Evolutionary conservation across 2,329 filamentous ascomycete genomes (phyloP).

Genomic region (Colletotrichum kahawae): DNA sequence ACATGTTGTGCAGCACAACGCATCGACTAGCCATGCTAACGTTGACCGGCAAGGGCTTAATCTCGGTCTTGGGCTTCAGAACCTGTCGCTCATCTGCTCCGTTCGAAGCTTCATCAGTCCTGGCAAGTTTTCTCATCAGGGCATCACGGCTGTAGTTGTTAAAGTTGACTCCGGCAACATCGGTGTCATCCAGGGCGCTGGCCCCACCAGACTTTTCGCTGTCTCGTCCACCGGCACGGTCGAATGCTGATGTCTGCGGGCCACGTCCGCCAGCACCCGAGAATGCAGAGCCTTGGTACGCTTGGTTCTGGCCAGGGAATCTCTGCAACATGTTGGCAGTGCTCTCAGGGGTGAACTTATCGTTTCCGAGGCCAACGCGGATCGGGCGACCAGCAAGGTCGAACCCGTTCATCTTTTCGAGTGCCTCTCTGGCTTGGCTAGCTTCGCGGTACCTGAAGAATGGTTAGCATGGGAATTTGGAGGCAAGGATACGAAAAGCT

Average conservation of each 20-base stretch:
- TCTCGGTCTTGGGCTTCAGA: constrained; percentile 79
- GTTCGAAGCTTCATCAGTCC: constrained; percentile 81
- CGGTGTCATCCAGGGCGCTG: constrained; percentile 94
- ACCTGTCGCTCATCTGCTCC: constrained; percentile 73
- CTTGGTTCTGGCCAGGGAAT: constrained; percentile 81
- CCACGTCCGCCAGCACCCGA: constrained; percentile 89
- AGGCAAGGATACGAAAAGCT: constrained; percentile 42
- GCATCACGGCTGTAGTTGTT: constrained; percentile 98
- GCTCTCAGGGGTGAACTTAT: constrained; percentile 99
- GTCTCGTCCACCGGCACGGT: constrained; percentile 87
- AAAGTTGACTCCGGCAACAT: constrained; percentile 98
- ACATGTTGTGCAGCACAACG: constrained; percentile 94
- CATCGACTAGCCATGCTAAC: constrained; percentile 94
- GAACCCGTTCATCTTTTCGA: constrained; percentile 99
- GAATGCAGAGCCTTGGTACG: constrained; percentile 89
- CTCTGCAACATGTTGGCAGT: constrained; percentile 91
- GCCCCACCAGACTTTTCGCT: constrained; percentile 90
- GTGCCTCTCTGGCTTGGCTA: constrained; percentile 86
- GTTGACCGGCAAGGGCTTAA: constrained; percentile 79
- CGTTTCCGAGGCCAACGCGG: constrained; percentile 97
- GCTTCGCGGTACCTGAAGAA: constrained; percentile 82
- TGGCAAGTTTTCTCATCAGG: constrained; percentile 97
- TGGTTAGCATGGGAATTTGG: constrained; percentile 36
- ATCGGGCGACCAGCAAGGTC: constrained; percentile 97
- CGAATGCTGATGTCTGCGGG: constrained; percentile 84